Base-by-base conservation (phyloP, 257 asterid species). In the Solanum corneliomulleri region DNA sequence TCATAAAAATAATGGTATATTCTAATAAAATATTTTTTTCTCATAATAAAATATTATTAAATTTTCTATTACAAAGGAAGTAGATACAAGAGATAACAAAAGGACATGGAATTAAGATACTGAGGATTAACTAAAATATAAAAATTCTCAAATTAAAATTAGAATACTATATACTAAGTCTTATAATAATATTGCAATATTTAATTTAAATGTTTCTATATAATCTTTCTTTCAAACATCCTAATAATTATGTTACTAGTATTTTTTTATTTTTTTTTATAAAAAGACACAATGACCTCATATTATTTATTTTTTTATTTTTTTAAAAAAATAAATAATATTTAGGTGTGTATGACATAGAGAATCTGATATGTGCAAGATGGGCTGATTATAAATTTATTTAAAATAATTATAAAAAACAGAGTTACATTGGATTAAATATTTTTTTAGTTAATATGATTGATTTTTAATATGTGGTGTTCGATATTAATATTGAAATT, bases 401-500 rank as follows among this genome's bases (percentile, higher is more conserved):
- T 23, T 62, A 5, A 62, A 23, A 62, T 4, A 10, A 23, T 23
- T 23, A 23, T 60, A 4, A 2, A 60, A 60, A 60, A 23, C 10
- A n/a, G n/a, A n/a, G n/a, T n/a, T n/a, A n/a, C n/a, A 10, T 62
- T 62, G 31, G 7, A 62, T 4, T 35, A 35, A 62, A 15, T 62
- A 62, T 62, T 62, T 23, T 62, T 60, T 12, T 23, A 2, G 0
- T n/a, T n/a, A n/a, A n/a, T n/a, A n/a, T n/a, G n/a, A n/a, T n/a
- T n/a, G n/a, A n/a, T n/a, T n/a, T n/a, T n/a, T n/a, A n/a, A n/a
- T n/a, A n/a, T n/a, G n/a, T n/a, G n/a, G 4, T 52, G 62, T 52
- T 0, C 1, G 4, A 0, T 56, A 56, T 0, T 4, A 2, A 56
- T 18, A 56, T 56, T 56, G 11, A 2, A 56, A 2, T 7, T 1